phyloP scores from a whole-genome alignment of 2,329 filamentous ascomycete species.

The Penicillium polonicum region DNA sequence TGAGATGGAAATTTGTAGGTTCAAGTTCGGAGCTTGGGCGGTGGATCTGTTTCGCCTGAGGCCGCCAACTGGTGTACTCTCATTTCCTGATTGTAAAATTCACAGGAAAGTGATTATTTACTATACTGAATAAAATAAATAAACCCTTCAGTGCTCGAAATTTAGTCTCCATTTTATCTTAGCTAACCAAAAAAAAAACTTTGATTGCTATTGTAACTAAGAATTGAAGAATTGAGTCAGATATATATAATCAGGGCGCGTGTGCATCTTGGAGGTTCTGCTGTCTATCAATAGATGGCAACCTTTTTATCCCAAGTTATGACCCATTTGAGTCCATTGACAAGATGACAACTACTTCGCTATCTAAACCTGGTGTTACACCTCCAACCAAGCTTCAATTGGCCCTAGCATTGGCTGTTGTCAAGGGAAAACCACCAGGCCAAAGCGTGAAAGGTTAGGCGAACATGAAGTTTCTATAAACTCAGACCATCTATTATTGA shows the following conservation, averaged over 20 bases:
- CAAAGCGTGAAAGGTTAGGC: slow-evolving; percentile 37
- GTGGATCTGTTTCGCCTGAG: slow-evolving; percentile 5
- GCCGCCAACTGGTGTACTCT: slow-evolving; percentile 2
- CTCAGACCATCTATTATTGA: neutral
- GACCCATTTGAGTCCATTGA: neutral
- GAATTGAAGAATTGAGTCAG: neutral
- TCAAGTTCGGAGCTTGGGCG: slow-evolving; percentile 7
- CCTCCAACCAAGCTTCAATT: slow-evolving; percentile 40
- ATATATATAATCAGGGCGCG: neutral
- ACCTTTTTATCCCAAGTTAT: neutral
- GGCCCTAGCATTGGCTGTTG: slow-evolving; percentile 45
- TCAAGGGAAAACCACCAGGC: slow-evolving; percentile 42
- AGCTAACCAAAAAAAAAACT: neutral
- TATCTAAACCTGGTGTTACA: slow-evolving; percentile 10
- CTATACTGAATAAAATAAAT: neutral
- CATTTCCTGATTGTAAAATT: neutral
- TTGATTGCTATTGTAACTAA: neutral
- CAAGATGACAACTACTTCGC: neutral
- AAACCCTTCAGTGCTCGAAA: no score
- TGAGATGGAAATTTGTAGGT: slow-evolving; percentile 7
- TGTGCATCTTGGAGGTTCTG: neutral
- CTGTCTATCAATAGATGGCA: neutral
- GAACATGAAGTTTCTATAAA: neutral
- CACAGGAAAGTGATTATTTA: neutral
- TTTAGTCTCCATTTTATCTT: no score